These are phyloP conservation scores for Grammothele lineata DNA, from an alignment of 768 basidiomycete genomes.

Conservation along the genomic window DNA sequence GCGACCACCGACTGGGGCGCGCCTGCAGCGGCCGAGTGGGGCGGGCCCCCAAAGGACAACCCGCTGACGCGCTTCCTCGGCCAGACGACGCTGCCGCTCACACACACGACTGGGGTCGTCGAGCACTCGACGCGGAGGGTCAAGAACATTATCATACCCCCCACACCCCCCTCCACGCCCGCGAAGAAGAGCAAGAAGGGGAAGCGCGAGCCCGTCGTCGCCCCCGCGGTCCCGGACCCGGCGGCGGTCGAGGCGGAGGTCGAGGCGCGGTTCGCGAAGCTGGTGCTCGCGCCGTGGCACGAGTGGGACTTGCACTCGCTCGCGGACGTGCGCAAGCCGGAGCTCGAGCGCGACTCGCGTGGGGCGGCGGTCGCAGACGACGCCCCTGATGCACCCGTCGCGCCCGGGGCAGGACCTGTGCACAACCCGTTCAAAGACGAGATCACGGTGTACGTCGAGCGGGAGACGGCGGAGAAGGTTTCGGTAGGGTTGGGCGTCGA, in stretches of 20 bases:
- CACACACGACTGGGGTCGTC: constrained; percentile 61
- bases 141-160: constrained; percentile 40
- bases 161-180: constrained; percentile 13
- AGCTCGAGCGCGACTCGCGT: constrained; percentile 33
- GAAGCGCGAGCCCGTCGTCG: neutral
- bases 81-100: constrained; percentile 51
- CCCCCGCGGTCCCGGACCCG: neutral
- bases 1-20: constrained; percentile 6
- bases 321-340: constrained; percentile 33
- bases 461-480: constrained; percentile 38
- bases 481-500: constrained; percentile 55
- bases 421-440: constrained; percentile 54
- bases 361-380: constrained; percentile 30
- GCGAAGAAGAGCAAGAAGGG: constrained; percentile 11
- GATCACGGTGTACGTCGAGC: constrained; percentile 55
- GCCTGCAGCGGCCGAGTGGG: constrained; percentile 8
- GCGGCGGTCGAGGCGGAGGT: constrained; percentile 45
- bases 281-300: constrained; percentile 55
- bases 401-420: constrained; percentile 13
- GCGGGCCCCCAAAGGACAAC: constrained; percentile 11
- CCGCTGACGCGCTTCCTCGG: constrained; percentile 46
- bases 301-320: constrained; percentile 32
- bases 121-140: constrained; percentile 63
- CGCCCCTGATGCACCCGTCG: constrained; percentile 4
- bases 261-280: constrained; percentile 41